These are phyloP conservation scores for Helianthus tuberosus DNA, from an alignment of 129 eudicot genomes.

Conservation along the genomic window DNA sequence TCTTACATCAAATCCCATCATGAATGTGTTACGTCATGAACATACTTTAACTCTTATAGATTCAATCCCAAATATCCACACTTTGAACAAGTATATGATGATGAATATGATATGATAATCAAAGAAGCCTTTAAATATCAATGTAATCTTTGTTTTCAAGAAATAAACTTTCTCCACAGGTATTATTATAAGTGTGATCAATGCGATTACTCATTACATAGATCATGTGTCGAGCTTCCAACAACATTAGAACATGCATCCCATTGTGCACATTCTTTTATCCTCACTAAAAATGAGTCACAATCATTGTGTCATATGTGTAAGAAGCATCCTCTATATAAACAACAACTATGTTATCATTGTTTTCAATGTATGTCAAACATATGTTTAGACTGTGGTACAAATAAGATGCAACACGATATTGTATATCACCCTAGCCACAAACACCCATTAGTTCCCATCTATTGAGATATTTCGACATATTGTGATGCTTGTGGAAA, in stretches of 20 bases:
- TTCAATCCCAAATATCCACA: background rate
- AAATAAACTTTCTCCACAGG: background rate
- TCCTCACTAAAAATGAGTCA: background rate
- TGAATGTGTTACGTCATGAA: background rate
- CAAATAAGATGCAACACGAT: background rate
- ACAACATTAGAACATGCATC: background rate
- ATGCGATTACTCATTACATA: no score
- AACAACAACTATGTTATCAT: background rate
- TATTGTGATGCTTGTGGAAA: background rate
- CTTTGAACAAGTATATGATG: background rate
- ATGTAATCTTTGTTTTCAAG: background rate
- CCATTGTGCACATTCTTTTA: background rate
- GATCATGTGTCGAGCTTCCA: background rate
- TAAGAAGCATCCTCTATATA: background rate
- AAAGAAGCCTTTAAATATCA: no score
- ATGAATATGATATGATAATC: background rate
- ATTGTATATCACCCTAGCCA: background rate
- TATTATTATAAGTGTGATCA: background rate
- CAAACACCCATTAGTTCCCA: background rate
- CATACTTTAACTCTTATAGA: background rate
- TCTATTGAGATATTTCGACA: background rate
- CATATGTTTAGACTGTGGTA: background rate
- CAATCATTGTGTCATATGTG: background rate
- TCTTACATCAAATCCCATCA: background rate
- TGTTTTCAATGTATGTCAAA: background rate